Conservation (phyloP, 352 stramenopile species). For the Globisporangium okanoganense region DNA sequence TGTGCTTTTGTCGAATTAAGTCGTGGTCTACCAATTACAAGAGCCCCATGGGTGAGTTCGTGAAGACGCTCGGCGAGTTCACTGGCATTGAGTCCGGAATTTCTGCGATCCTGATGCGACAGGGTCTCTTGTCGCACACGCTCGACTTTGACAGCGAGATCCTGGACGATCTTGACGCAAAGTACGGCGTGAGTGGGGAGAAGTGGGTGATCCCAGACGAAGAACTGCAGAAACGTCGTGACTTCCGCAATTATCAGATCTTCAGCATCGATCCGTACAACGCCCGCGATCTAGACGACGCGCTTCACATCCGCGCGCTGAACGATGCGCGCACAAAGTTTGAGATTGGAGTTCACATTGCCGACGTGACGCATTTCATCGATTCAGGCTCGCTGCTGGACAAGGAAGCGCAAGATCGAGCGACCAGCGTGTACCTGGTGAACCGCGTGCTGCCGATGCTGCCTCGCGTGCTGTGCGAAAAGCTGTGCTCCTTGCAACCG, state of each 20-base stretch:
- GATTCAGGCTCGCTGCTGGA: slow-evolving; percentile 89
- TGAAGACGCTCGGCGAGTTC: slow-evolving; percentile 73
- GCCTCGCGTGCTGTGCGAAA: slow-evolving; percentile 93
- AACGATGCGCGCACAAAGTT: slow-evolving; percentile 57
- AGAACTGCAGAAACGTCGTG: slow-evolving; percentile 81
- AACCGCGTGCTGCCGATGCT: slow-evolving; percentile 96
- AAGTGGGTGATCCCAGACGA: slow-evolving; percentile 74
- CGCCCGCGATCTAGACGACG: slow-evolving; percentile 96
- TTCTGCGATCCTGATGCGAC: slow-evolving; percentile 88
- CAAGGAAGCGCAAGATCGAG: slow-evolving; percentile 88
- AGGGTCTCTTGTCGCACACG: slow-evolving; percentile 81
- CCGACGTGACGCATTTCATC: slow-evolving; percentile 97
- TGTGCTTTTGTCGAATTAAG: slow-evolving; percentile 72
- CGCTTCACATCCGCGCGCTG: slow-evolving; percentile 88
- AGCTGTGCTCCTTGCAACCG: slow-evolving; percentile 96
- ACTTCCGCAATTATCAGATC: slow-evolving; percentile 90
- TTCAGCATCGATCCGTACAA: slow-evolving; percentile 98
- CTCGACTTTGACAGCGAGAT: slow-evolving; percentile 65
- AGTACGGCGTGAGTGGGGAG: slow-evolving; percentile 65
- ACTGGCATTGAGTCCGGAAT: slow-evolving; percentile 88
- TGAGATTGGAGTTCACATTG: slow-evolving; percentile 97
- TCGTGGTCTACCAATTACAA: slow-evolving; percentile 54
- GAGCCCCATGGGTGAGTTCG: slow-evolving; percentile 68
- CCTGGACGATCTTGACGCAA: slow-evolving; percentile 64
- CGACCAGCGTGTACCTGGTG: slow-evolving; percentile 97